Evolutionary conservation across 108 stramenopile genomes (phyloP).

Genomic region (Parietichytrium sp.): DNA sequence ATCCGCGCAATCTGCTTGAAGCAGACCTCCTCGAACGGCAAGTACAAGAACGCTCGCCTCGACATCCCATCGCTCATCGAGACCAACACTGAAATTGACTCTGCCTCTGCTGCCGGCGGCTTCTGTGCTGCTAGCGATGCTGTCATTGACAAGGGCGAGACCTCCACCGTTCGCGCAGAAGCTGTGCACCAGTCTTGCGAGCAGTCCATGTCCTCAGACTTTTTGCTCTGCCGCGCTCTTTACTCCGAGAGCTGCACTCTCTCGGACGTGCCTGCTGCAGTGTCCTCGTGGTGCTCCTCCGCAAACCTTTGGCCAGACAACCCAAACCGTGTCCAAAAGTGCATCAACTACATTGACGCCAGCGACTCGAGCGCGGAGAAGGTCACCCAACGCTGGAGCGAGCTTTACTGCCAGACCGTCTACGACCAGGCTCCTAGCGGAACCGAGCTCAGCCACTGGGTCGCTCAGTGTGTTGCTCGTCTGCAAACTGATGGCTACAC

Average conservation of each 20-base stretch:
- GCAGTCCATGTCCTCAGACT: too few species aligned
- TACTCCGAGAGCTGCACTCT: too few species aligned
- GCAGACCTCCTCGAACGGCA: background rate
- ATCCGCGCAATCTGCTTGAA: background rate
- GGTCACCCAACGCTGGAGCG: too few species aligned
- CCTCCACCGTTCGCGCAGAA: too few species aligned
- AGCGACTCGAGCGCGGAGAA: too few species aligned
- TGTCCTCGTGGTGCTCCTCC: background rate
- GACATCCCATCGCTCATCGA: constrained; percentile 31
- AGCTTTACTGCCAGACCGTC: constrained; percentile 20
- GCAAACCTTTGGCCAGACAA: too few species aligned
- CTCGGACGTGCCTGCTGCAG: too few species aligned
- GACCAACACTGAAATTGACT: background rate
- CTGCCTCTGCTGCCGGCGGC: background rate
- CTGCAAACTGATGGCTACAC: background rate
- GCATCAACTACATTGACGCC: background rate
- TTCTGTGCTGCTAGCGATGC: constrained; percentile 1
- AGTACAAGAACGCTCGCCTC: background rate
- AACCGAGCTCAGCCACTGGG: background rate
- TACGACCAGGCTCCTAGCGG: background rate
- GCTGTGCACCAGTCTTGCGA: too few species aligned
- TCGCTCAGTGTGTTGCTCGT: background rate
- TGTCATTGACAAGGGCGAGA: background rate
- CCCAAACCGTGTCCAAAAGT: background rate
- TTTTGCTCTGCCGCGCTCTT: too few species aligned